Evolutionary conservation across 2,329 filamentous ascomycete genomes (phyloP), one percentile per base, ranked within the genome.

Genomic region (Samsoniella hepiali): DNA sequence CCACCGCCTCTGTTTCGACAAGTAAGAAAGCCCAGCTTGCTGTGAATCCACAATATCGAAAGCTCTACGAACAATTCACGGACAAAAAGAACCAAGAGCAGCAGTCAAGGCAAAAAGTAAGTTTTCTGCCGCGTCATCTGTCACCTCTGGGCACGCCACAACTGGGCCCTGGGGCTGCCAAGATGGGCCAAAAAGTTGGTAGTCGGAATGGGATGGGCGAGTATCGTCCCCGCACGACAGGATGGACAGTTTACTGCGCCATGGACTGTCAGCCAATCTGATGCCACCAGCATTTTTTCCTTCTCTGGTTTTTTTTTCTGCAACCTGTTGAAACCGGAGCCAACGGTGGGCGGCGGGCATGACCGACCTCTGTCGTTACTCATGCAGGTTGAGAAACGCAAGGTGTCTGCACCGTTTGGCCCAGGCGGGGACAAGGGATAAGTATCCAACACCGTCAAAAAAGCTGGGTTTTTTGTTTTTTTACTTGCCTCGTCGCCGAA

Each of bases 101-200:
- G 34, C 34, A n/a, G 27, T 32, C 15, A 5, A n/a, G 27, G 22
- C 22, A 29, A 34, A 15, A 1, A n/a, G 32, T 6, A 8, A 22
- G 22, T 10, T 59, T 13, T 34, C 44, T 53, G 58, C 53, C 58
- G 49, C 58, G 58, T 61, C 54, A 61, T 45, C 13, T 44, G 49
- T 31, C 58, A 59, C 42, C 36, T 36, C 57, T 59, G 22, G 57
- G 45, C 47, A 42, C 40, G 58, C 58, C 58, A 54, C 49, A 54
- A 51, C 22, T 54, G 49, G 40, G 17, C 34, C 42, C 51, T 17
- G 44, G n/a, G 32, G 29, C 13, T 34, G 50, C 58, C 58, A 61
- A 61, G 58, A 54, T 54, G 36, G 13, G 57, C 57, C 57, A 32
- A 51, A 22, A 51, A 22, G 10, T 32, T 47, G 38, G 45, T 31